Base-by-base conservation (phyloP, 352 stramenopile genomes). In the Aphanomyces stellatus region DNA sequence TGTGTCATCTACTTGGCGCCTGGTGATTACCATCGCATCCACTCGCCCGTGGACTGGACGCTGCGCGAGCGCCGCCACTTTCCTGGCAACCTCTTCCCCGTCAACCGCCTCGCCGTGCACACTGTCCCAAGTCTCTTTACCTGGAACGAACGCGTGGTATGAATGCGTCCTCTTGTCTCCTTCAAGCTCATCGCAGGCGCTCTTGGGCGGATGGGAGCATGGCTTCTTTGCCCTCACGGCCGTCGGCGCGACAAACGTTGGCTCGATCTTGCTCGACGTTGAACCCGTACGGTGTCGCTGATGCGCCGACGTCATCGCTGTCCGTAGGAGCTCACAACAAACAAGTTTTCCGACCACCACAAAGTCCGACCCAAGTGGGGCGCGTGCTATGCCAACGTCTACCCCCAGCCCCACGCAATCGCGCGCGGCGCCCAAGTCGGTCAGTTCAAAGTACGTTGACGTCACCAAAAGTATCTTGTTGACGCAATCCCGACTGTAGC, bases 21-120 rank as follows among this genome's bases (percentile, higher is more conserved):
- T 3, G 87, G 87, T 31, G 87, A 95, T 65, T 95, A 95, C 76
- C 87, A 95, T 63, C 87, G 85, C 70, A 91, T 95, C 65, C 87
- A 95, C 67, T 85, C 83, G 22, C 84, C 87, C 1, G 76, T 86
- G 30, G 77, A 93, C 71, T 95, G 85, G 85, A 70, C 65, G 22
- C 76, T 95, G 22, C 60, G 75, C 1, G 77, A 93, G 71, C 79
- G 85, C 56, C 81, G 85, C 15, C 85, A 95, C 42, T 95, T 95
- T 62, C 82, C 87, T 2, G 87, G 87, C 28, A 87, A 89, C 41
- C 75, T 95, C 22, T 90, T 93, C 59, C 85, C 87, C 5, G 85
- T 95, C 19, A 90, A 91, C 72, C 74, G 76, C 33, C 74, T 73
- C 33, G 85, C 82, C 25, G 83, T 76, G 30, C 71, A 73, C 0